phyloP scores from a whole-genome alignment of 495 filamentous ascomycete genomes.

The Sabuloglossum arenarium region DNA sequence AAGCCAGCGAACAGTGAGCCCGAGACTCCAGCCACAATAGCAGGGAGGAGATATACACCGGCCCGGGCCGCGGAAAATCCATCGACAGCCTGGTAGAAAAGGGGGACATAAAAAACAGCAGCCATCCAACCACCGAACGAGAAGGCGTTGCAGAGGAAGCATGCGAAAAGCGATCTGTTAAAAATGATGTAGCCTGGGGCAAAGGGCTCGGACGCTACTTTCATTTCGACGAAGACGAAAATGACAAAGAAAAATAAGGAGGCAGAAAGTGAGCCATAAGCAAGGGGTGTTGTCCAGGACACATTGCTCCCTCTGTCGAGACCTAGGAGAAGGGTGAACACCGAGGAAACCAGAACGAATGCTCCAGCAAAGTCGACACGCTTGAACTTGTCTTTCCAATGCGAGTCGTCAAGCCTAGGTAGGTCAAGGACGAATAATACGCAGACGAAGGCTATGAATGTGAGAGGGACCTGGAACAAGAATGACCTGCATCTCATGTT shows the following conservation, averaged over 20 bases:
- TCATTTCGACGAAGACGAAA: slow-evolving; percentile 51
- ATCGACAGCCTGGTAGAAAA: slow-evolving; percentile 61
- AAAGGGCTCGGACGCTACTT: slow-evolving; percentile 55
- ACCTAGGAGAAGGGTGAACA: slow-evolving; percentile 50
- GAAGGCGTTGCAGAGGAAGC: slow-evolving; percentile 60
- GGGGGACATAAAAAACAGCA: slow-evolving; percentile 51
- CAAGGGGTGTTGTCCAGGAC: slow-evolving; percentile 39
- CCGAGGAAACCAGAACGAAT: slow-evolving; percentile 43
- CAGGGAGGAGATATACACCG: slow-evolving; percentile 46
- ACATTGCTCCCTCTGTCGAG: slow-evolving; percentile 63
- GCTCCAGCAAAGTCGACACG: slow-evolving; percentile 69
- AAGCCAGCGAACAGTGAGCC: slow-evolving; percentile 51
- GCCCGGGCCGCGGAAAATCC: slow-evolving; percentile 41
- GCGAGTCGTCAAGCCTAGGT: slow-evolving; percentile 28
- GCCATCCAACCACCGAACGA: slow-evolving; percentile 44
- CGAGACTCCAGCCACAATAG: slow-evolving; percentile 36
- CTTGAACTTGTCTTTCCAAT: slow-evolving; percentile 44
- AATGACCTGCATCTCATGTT: slow-evolving; percentile 36
- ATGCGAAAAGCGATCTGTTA: slow-evolving; percentile 41
- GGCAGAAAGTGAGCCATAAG: slow-evolving; percentile 33
- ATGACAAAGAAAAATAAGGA: slow-evolving; percentile 39
- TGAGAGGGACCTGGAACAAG: slow-evolving; percentile 46
- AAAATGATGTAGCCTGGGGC: slow-evolving; percentile 67
- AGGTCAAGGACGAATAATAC: slow-evolving; percentile 43
- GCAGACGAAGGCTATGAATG: slow-evolving; percentile 39